Conservation (phyloP, 1,139 yeast species). For the Nadsonia commutata region DNA sequence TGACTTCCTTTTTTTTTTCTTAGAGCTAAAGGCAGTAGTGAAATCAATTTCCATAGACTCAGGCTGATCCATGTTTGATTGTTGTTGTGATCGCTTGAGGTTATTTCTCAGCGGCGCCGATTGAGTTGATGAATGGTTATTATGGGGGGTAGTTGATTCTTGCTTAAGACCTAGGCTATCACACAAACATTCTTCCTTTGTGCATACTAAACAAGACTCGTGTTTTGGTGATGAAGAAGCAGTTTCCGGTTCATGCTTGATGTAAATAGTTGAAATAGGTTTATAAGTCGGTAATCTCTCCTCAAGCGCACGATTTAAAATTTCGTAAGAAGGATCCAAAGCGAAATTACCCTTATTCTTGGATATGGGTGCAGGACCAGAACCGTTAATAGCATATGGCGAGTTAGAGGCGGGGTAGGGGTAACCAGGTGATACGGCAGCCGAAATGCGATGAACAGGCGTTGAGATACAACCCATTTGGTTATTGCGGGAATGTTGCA, state of each 20-base stretch:
- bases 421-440: too few relatives aligned
- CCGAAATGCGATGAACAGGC: too few relatives aligned
- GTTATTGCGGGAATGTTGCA: conserved; percentile 10
- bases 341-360: too few relatives aligned
- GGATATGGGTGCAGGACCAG: too few relatives aligned
- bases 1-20: conserved; percentile 3
- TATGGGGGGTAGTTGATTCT: conserved; percentile 4
- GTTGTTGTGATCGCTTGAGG: conserved; percentile 5
- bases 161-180: conserved; percentile 37
- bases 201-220: conserved; percentile 55
- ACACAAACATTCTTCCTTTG: conserved; percentile 57
- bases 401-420: too few relatives aligned
- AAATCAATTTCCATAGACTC: conserved; percentile 21
- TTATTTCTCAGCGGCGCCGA: background rate
- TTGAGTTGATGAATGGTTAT: conserved; percentile 6
- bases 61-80: conserved; percentile 5
- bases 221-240: too few relatives aligned
- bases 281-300: conserved; percentile 21
- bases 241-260: background rate
- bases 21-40: conserved; percentile 14
- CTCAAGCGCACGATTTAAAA: conserved; percentile 26
- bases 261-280: background rate
- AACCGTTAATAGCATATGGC: too few relatives aligned
- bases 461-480: too few relatives aligned
- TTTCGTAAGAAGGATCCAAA: conserved; percentile 20